phyloP scores from a whole-genome alignment of 768 basidiomycete species.

The Peribolospora baueri region DNA sequence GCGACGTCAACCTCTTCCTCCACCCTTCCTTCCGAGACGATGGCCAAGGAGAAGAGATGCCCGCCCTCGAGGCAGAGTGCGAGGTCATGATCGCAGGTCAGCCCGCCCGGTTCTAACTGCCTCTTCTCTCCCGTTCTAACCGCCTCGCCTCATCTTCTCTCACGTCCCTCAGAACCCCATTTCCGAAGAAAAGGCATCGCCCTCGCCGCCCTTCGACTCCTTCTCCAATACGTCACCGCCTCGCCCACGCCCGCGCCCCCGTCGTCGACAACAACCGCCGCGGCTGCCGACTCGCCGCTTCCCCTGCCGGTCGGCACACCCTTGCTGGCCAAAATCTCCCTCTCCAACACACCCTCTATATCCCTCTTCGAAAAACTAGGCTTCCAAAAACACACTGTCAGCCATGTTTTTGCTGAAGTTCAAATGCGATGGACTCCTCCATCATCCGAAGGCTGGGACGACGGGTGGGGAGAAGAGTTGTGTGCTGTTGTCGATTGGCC shows the following conservation, averaged over 20 bases:
- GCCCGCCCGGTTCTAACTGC: slow-evolving; percentile 5
- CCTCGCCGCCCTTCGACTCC: slow-evolving; percentile 34
- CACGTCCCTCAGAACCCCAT: slow-evolving; percentile 27
- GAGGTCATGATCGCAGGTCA: slow-evolving; percentile 83
- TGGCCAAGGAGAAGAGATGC: slow-evolving; percentile 19
- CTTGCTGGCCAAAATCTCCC: slow-evolving; percentile 47
- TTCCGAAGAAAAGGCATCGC: slow-evolving; percentile 50
- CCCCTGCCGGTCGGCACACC: slow-evolving; percentile 26
- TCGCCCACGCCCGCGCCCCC: slow-evolving; percentile 19
- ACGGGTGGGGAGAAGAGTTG: too few relatives aligned
- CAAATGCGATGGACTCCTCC: too few relatives aligned
- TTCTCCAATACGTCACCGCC: slow-evolving; percentile 35
- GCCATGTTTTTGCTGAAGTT: too few relatives aligned
- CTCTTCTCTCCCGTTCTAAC: neutral
- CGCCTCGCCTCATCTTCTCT: neutral
- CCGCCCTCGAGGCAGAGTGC: slow-evolving; percentile 42
- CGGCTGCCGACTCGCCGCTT: slow-evolving; percentile 12
- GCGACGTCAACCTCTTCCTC: slow-evolving; percentile 79
- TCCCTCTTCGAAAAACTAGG: slow-evolving; percentile 50
- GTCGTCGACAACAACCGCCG: too few relatives aligned
- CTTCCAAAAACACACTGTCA: slow-evolving; percentile 26
- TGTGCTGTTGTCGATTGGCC: too few relatives aligned
- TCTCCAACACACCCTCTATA: slow-evolving; percentile 44
- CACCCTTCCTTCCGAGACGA: slow-evolving; percentile 25
- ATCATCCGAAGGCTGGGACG: too few relatives aligned